phyloP scores from a whole-genome alignment of 768 basidiomycete genomes.

The Leucocoprinus leucothites region DNA sequence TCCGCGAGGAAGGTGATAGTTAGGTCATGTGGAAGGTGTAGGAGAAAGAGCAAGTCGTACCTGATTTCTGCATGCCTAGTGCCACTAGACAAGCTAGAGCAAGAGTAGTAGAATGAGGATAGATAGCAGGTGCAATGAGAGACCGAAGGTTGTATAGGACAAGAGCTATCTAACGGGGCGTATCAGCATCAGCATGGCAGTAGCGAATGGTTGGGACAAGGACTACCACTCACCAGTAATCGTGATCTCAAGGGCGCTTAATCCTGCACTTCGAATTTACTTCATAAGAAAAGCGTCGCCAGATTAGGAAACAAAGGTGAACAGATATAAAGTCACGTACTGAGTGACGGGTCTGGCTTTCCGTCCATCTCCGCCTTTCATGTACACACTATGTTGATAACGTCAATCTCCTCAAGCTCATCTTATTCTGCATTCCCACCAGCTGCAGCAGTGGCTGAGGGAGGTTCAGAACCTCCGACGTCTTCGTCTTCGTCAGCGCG shows the following conservation, averaged over 20 bases:
- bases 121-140: too few species aligned
- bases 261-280: conserved; percentile 26
- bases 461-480: background rate
- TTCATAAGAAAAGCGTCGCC: conserved; percentile 1
- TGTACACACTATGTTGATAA: conserved; percentile 33
- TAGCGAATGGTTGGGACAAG: background rate
- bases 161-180: conserved; percentile 21
- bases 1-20: background rate
- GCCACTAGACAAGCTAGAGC: background rate
- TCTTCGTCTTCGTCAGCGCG: background rate
- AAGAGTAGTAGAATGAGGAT: too few species aligned
- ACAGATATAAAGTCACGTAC: conserved; percentile 14
- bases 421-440: conserved; percentile 14
- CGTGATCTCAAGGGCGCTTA: conserved; percentile 39
- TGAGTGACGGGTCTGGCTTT: conserved; percentile 31
- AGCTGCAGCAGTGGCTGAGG: background rate
- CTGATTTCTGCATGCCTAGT: conserved; percentile 33
- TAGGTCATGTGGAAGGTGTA: background rate
- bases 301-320: background rate
- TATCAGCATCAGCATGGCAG: background rate
- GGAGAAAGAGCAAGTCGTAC: conserved; percentile 13
- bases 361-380: conserved; percentile 25
- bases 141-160: conserved; percentile 24
- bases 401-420: conserved; percentile 36
- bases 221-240: conserved; percentile 30